Percentiles rank a stretch among this genome's conserved stretches.
Conservation (phyloP, 805 yeast species). For the Zygotorulaspora danielsina region DNA sequence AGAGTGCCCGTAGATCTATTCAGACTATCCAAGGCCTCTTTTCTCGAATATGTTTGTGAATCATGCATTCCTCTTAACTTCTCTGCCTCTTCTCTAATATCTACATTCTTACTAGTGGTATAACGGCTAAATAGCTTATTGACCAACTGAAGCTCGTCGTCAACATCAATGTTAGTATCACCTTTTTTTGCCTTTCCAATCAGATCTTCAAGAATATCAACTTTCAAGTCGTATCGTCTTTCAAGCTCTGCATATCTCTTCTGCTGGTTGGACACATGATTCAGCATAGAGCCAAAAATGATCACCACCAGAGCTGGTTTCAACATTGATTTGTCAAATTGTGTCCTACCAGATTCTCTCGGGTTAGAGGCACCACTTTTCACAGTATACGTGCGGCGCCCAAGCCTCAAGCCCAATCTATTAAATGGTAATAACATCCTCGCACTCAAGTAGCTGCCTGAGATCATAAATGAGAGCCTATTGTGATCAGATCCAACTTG, state of each 20-base stretch:
- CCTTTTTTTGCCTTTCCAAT: constrained; percentile 40
- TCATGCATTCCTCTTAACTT: constrained; percentile 9
- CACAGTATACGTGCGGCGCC: constrained; percentile 8
- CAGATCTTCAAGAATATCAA: constrained; percentile 38
- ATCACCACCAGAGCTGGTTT: constrained; percentile 42
- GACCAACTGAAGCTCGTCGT: constrained; percentile 39
- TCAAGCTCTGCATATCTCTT: constrained; percentile 40
- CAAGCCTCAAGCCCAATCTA: not conserved
- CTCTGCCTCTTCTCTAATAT: constrained; percentile 20
- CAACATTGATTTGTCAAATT: constrained; percentile 35
- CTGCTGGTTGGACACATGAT: constrained; percentile 43
- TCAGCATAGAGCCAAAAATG: constrained; percentile 44
- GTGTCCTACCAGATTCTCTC: constrained; percentile 13
- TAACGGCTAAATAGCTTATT: constrained; percentile 33
- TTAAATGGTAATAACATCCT: constrained; percentile 5
- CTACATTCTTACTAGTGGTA: constrained; percentile 15
- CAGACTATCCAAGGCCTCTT: constrained; percentile 28
- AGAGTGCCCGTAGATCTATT: constrained; percentile 17
- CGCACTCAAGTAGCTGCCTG: too few relatives aligned
- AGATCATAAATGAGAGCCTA: too few relatives aligned
- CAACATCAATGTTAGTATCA: constrained; percentile 37
- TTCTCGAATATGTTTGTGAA: constrained; percentile 9
- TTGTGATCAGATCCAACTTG: too few relatives aligned
- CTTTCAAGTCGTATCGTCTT: constrained; percentile 37
- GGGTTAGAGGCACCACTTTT: constrained; percentile 2